These are phyloP conservation scores for Tolypocladium guangdongense DNA, from an alignment of 2,329 filamentous ascomycete genomes.

Conservation along the genomic window DNA sequence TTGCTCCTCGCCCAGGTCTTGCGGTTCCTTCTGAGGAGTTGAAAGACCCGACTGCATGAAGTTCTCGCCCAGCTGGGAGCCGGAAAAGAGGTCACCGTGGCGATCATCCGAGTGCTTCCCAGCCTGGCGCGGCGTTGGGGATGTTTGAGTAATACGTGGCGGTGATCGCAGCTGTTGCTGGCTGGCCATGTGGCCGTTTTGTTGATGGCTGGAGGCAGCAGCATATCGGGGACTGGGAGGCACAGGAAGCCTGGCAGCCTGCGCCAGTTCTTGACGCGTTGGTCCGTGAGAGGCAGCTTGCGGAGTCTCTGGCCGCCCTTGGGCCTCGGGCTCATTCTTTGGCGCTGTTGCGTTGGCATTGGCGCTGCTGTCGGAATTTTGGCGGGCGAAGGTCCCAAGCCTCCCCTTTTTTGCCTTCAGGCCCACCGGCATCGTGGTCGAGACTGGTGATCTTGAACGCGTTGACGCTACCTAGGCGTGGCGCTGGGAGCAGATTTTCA, in stretches of 20 bases:
- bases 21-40: constrained; percentile 22
- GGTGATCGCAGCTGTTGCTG: constrained; percentile 13
- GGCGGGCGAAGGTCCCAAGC: constrained; percentile 20
- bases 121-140: constrained; percentile 9
- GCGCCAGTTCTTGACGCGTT: constrained; percentile 17
- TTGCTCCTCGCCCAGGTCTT: constrained; percentile 3
- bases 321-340: constrained; percentile 6
- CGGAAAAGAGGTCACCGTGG: constrained; percentile 20
- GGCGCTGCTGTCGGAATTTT: constrained; percentile 12
- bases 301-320: constrained; percentile 10
- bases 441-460: neutral
- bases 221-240: constrained; percentile 20
- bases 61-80: constrained; percentile 26
- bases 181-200: constrained; percentile 11
- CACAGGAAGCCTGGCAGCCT: constrained; percentile 24
- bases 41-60: constrained; percentile 28
- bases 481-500: no score
- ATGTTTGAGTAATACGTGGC: constrained; percentile 6
- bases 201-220: constrained; percentile 14
- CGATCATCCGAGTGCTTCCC: constrained; percentile 6
- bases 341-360: constrained; percentile 10
- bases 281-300: constrained; percentile 6
- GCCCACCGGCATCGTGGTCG: constrained; percentile 14
- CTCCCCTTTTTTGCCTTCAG: constrained; percentile 20
- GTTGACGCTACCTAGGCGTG: no score